Evolutionary conservation across 2,329 filamentous ascomycete genomes (phyloP), one percentile per base, ranked within the genome.

Genomic region (Pyrenophora graminea): DNA sequence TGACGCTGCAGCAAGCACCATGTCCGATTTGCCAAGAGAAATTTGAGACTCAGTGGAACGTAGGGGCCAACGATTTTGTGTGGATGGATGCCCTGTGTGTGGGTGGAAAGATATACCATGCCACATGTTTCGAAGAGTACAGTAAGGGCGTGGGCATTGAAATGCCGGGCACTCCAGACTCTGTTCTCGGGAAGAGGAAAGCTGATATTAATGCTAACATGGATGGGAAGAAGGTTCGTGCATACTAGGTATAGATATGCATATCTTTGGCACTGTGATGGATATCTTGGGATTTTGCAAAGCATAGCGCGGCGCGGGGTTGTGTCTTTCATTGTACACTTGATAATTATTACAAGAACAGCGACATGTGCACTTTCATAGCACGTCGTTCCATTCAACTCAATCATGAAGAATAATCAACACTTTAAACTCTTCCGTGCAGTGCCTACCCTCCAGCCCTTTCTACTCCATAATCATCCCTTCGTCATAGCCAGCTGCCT

Each of bases 21-120:
- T 99, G 94, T 67, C 91, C 91, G 2, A 96, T 99, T 62, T 97
- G 94, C 72, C 92, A 96, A 72, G 94, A 99, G 70, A 88, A 89
- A 60, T 97, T 99, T 64, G 89, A 95, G 75, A 91, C 89, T 59
- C 88, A 89, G 59, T 97, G 91, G 88, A 86, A 93, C 6, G 91
- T 95, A 63, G 91, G 95, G 56, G 89, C 89, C 15, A 91, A 97
- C 73, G 93, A 99, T 67, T 97, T 92, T 83, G 93, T 99, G 34
- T 97, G 94, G 90, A 87, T 91, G 72, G 93, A 99, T 72, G 90
- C 93, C 0, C 80, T 89, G 43, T 83, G 87, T 58, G 84, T 95
- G 25, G 89, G 89, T 31, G 85, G 82, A 48, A 85, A 90, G 56
- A 88, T 94, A 13, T 97, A 91, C 66, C 94, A 99, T 73, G 91